These are phyloP conservation scores for Adansonia digitata DNA, from an alignment of 345 rosid genomes.

Conservation along the genomic window DNA sequence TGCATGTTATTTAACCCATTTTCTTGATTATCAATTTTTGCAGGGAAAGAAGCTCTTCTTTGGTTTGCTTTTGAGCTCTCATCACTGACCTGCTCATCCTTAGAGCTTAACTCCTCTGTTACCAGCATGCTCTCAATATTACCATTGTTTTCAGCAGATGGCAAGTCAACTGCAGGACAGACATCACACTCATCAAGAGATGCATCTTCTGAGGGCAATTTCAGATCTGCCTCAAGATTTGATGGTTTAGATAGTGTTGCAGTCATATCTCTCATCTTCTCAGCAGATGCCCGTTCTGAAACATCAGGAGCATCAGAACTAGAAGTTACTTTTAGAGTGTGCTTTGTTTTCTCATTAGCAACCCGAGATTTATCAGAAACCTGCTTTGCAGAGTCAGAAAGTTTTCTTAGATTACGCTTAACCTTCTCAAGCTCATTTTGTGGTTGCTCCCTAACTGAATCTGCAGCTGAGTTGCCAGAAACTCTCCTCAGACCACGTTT, in stretches of 20 bases:
- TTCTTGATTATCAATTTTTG: slow-evolving; percentile 49
- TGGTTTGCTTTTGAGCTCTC: slow-evolving; percentile 42
- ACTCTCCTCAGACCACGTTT: slow-evolving; percentile 44
- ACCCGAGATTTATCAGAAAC: slow-evolving; percentile 34
- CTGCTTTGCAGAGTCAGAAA: slow-evolving; percentile 36
- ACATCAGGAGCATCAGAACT: slow-evolving; percentile 29
- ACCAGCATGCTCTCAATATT: slow-evolving; percentile 33
- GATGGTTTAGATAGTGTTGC: slow-evolving; percentile 23
- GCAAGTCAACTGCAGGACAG: slow-evolving; percentile 14
- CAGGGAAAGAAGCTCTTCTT: slow-evolving; percentile 69
- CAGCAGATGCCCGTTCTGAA: slow-evolving; percentile 33
- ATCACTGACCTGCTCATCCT: slow-evolving; percentile 28
- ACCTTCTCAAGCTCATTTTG: slow-evolving; percentile 46
- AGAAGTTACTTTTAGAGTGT: slow-evolving; percentile 31
- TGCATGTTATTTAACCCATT: slow-evolving; percentile 41
- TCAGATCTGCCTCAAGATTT: slow-evolving; percentile 23
- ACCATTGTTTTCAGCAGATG: slow-evolving; percentile 26
- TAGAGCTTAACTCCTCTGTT: slow-evolving; percentile 27
- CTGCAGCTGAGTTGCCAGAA: slow-evolving; percentile 23
- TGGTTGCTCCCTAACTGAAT: slow-evolving; percentile 38
- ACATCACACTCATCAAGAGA: slow-evolving; percentile 26
- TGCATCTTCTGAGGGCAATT: slow-evolving; percentile 17
- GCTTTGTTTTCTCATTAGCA: slow-evolving; percentile 41
- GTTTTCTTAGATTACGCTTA: slow-evolving; percentile 45
- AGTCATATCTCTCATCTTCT: slow-evolving; percentile 26